Base-by-base conservation (phyloP, 768 basidiomycete genomes). In the Gautieria morchelliformis region DNA sequence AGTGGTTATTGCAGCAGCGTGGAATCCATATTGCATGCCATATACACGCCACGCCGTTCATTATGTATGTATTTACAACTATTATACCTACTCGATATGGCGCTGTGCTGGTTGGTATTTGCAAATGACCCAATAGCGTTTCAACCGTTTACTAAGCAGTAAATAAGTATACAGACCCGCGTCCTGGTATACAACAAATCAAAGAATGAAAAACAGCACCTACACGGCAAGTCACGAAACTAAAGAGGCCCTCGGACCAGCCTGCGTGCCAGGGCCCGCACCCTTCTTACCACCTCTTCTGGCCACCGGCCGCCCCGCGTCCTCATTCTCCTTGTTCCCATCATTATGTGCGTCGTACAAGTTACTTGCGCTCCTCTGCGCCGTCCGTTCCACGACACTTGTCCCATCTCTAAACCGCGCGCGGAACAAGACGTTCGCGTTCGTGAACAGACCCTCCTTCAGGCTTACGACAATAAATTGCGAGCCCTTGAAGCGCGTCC, bases 381-480 rank as follows among this genome's bases (percentile, higher is more conserved):
- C 83, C 0, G 87, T 89, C 53, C 88, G 76, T 67, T 95, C 90
- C 24, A 95, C 92, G 53, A 95, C 77, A 22, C 85, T 89, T 5
- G 93, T 98, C 3, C 94, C 95, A 65, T 99, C 93, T 32, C 91
- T 78, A 76, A 98, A 97, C 53, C 89, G 81, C 14, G 94, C 88
- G 35, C 85, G 80, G 78, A 98, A 99, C 33, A 97, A 74, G 12
- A 93, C 94, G 65, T 99, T 98, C 40, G 95, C 96, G 63, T 98
- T 97, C 9, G 92, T 93, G 73, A 98, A 98, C 46, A 97, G 75
- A 5, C 95, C 95, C 65, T 98, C 96, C 71, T 98, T 98, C 56
- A 98, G 75, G 19, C 87, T 91, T 58, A 98, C 95, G 51, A 98
- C 96, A 65, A 98, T 96, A 73, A 97, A 99, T 68, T 99, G 96